These are phyloP conservation scores for Picea abies DNA, from an alignment of 83 land plant species.

Conservation along the genomic window DNA sequence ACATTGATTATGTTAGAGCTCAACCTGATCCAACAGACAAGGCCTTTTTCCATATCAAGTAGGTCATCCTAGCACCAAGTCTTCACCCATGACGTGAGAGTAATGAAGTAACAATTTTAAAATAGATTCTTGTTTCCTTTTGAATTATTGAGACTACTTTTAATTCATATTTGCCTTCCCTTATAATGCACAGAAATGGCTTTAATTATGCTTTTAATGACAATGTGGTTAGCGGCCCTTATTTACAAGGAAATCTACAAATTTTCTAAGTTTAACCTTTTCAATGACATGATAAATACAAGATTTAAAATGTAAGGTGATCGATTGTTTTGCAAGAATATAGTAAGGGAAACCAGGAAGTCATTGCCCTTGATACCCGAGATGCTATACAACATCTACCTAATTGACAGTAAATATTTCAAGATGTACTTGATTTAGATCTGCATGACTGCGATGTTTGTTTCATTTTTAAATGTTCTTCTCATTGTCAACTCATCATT, in stretches of 20 bases:
- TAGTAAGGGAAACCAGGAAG: conserved; percentile 58
- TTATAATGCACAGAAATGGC: neutral
- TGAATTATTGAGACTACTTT: no score
- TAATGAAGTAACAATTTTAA: no score
- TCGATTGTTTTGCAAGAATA: neutral
- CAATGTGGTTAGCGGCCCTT: neutral
- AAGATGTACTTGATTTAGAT: conserved; percentile 62
- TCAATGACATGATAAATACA: neutral
- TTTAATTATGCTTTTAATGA: neutral
- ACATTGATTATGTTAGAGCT: no score
- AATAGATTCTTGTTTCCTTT: no score
- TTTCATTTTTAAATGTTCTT: neutral
- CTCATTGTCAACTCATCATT: neutral
- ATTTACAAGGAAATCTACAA: neutral
- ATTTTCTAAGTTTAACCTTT: neutral
- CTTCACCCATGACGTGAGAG: no score
- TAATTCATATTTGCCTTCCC: neutral
- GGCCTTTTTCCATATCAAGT: no score
- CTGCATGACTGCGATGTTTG: conserved; percentile 46
- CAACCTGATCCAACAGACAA: no score
- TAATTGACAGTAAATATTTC: conserved; percentile 81
- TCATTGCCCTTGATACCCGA: conserved; percentile 85
- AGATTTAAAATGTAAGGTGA: neutral
- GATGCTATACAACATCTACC: conserved; percentile 74
- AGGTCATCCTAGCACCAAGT: no score